These are phyloP conservation scores for Ophiobolus disseminans DNA, from an alignment of 2,329 filamentous ascomycete species.

Conservation along the genomic window DNA sequence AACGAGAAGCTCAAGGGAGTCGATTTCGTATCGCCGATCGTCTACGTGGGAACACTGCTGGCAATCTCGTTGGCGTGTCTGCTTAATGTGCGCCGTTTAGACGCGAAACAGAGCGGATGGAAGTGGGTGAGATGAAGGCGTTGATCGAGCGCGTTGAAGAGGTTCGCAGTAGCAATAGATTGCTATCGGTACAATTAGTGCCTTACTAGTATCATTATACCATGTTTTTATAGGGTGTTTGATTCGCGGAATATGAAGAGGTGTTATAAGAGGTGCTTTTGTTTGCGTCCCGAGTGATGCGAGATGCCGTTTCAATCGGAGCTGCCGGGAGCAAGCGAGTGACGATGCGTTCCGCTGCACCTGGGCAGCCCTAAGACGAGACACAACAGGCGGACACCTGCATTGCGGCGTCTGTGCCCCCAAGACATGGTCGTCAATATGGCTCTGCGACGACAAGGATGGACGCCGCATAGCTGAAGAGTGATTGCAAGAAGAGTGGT, in stretches of 20 bases:
- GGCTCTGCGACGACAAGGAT: too few species aligned
- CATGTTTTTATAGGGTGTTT: too few species aligned
- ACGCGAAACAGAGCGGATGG: constrained; percentile 24
- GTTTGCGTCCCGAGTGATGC: constrained; percentile 8
- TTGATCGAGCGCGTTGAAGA: background rate
- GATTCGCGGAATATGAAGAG: too few species aligned
- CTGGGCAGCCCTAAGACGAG: constrained; percentile 7
- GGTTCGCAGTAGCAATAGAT: too few species aligned
- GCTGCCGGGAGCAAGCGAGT: background rate
- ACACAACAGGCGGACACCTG: constrained; percentile 10
- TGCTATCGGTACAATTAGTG: too few species aligned
- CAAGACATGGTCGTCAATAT: too few species aligned
- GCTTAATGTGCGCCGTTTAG: constrained; percentile 18
- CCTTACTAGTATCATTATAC: too few species aligned
- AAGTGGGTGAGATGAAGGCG: constrained; percentile 20
- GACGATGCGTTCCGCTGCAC: background rate
- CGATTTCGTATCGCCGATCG: constrained; percentile 21
- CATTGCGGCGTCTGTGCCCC: background rate
- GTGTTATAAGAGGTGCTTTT: too few species aligned
- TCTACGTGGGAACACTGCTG: constrained; percentile 23
- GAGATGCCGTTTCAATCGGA: constrained; percentile 6
- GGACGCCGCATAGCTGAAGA: background rate
- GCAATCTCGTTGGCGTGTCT: constrained; percentile 14
- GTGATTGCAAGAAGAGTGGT: background rate
- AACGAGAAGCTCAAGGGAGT: constrained; percentile 11